Percentiles rank a stretch among this genome's conserved stretches.
Conservation (phyloP, 148 eudicot genomes). For the Dianthus caryophyllus region DNA sequence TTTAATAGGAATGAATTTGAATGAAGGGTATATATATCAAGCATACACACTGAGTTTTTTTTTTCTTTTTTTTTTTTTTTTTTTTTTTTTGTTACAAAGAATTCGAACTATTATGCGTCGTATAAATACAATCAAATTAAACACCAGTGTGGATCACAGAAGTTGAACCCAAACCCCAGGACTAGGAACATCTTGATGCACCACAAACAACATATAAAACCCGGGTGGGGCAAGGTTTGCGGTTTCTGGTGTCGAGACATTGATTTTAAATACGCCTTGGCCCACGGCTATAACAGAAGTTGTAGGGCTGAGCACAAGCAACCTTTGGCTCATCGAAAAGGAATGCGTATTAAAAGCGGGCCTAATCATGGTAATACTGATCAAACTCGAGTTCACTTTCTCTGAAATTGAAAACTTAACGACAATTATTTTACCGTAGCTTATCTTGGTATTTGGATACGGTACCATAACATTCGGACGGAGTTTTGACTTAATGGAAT, state of each 20-base stretch:
- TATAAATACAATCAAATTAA: too few relatives aligned
- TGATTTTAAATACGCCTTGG: not conserved
- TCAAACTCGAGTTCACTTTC: not conserved
- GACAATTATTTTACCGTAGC: constrained; percentile 22
- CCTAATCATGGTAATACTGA: constrained; percentile 44
- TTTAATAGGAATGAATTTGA: too few relatives aligned
- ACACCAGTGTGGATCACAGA: too few relatives aligned
- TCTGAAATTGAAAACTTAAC: constrained; percentile 33
- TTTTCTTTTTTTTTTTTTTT: too few relatives aligned
- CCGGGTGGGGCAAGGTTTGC: constrained; percentile 25
- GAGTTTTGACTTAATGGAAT: not conserved
- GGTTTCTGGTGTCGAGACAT: constrained; percentile 10
- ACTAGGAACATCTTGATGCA: constrained; percentile 29
- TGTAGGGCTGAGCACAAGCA: constrained; percentile 28
- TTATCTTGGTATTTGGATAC: constrained; percentile 15
- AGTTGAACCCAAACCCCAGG: constrained; percentile 29
- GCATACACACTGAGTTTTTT: too few relatives aligned
- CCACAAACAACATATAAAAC: constrained; percentile 28
- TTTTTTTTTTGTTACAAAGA: too few relatives aligned
- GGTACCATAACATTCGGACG: constrained; percentile 44
- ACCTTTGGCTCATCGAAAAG: constrained; percentile 58
- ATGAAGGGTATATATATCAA: too few relatives aligned
- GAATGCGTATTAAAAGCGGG: constrained; percentile 73
- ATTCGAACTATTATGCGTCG: too few relatives aligned
- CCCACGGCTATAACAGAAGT: not conserved